Base-by-base conservation (phyloP, 495 filamentous ascomycete genomes). In the Penicillium salamii region DNA sequence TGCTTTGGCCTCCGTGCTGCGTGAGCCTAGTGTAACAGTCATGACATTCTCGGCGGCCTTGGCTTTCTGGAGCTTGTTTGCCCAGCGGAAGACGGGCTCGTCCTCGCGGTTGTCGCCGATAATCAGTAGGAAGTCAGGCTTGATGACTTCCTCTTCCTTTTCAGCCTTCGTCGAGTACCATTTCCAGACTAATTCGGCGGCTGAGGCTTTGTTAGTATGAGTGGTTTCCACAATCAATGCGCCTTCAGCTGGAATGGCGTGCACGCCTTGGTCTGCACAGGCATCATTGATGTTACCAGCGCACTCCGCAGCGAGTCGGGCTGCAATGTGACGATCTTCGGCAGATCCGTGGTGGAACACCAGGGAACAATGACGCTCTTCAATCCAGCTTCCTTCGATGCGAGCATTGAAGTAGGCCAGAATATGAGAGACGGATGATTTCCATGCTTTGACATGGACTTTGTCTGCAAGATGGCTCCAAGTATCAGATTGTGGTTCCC, bases 251-350 rank as follows among this genome's bases (percentile, higher is more conserved):
- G 89, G 87, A 39, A 95, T 78, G 6, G 91, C 91, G 58, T 89
- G 88, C 13, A 96, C 87, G 11, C 82, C 79, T 65, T 92, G 88
- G 43, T 78, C 83, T 57, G 87, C 80, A 59, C 88, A 95, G 0
- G 89, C 87, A 65, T 95, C 91, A 58, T 96, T 96, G 74, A 97
- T 92, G 58, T 96, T 89, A 41, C 86, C 90, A 3, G 89, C 89
- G 62, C 87, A 89, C 61, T 96, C 91, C 13, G 82, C 85, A 3
- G 90, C 91, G 59, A 90, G 86, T 5, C 90, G 81, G 33, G 74
- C 70, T 0, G 91, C 91, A 24, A 79, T 75, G 24, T 79, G 77
- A 43, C 76, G 77, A 59, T 96, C 89, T 42, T 91, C 89, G 1
- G 87, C 87, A 32, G 82, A 81, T 54, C 86, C 86, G 63, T 93